Evolutionary conservation across 257 asterid species (phyloP).

Genomic region (Fraxinus anomala): DNA sequence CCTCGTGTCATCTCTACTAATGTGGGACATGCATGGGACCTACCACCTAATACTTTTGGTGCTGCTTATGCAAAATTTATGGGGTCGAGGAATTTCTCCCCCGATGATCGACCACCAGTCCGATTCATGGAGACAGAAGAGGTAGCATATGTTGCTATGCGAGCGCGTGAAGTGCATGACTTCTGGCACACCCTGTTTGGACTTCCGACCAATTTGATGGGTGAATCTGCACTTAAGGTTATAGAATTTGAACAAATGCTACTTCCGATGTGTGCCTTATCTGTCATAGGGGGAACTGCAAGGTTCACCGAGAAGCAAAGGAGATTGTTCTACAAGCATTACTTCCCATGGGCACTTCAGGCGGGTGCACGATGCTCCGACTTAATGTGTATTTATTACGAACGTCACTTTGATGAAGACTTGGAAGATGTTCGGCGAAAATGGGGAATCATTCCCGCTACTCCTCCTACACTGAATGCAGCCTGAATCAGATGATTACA

Average conservation of each 20-base stretch:
- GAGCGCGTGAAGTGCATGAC: constrained; percentile 98
- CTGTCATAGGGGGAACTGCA: constrained; percentile 86
- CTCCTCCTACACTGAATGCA: constrained; percentile 42
- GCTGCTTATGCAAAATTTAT: constrained; percentile 93
- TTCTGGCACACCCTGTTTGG: constrained; percentile 95
- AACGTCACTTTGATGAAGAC: constrained; percentile 80
- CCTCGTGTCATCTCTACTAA: constrained; percentile 86
- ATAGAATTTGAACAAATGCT: constrained; percentile 94
- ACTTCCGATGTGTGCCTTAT: constrained; percentile 91
- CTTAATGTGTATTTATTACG: constrained; percentile 85
- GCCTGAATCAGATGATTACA: constrained; percentile 27
- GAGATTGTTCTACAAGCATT: constrained; percentile 77
- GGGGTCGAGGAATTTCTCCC: constrained; percentile 97
- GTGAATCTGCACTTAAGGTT: constrained; percentile 88
- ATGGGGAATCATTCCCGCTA: constrained; percentile 83
- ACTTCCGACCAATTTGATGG: constrained; percentile 86
- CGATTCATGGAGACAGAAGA: constrained; percentile 97
- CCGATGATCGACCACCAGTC: constrained; percentile 93
- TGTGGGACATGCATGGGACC: constrained; percentile 93
- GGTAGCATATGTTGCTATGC: constrained; percentile 82
- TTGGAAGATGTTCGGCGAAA: constrained; percentile 77
- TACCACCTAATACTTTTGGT: constrained; percentile 88
- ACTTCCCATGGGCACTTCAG: constrained; percentile 90
- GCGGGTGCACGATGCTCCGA: constrained; percentile 82
- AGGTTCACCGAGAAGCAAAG: constrained; percentile 75